Conservation (phyloP, 331 rosid species). For the Pyracantha coccinea region DNA sequence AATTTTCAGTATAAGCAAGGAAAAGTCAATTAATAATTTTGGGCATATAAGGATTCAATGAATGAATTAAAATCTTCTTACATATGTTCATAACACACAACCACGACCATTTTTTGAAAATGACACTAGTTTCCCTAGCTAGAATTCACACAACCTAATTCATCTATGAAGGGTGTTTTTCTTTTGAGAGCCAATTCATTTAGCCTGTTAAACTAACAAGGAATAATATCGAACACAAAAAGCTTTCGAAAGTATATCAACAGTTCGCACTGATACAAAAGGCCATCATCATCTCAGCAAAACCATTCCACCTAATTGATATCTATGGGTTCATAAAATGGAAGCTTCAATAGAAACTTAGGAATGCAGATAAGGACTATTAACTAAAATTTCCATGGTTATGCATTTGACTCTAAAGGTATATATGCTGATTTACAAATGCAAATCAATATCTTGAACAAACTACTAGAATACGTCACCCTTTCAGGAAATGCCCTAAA, state of each 20-base stretch:
- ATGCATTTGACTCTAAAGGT: neutral
- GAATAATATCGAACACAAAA: neutral
- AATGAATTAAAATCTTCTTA: neutral
- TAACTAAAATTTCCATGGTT: neutral
- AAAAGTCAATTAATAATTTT: neutral
- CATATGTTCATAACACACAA: neutral
- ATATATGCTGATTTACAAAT: neutral
- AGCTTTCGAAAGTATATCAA: neutral
- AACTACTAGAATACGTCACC: neutral
- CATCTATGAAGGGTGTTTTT: neutral
- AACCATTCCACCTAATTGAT: neutral
- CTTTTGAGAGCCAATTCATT: neutral
- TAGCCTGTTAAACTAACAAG: neutral
- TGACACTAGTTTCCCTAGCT: neutral
- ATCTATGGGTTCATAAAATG: neutral
- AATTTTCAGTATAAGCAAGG: neutral
- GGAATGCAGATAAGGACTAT: neutral
- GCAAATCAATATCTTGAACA: neutral
- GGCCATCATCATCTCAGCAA: neutral
- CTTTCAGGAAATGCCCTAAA: neutral
- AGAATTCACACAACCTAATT: neutral
- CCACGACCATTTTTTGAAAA: neutral
- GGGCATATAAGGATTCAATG: neutral
- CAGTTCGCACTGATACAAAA: neutral
- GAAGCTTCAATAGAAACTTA: neutral